Conservation (phyloP, 202 grass and related monocot genomes). For the Eragrostis tef region DNA sequence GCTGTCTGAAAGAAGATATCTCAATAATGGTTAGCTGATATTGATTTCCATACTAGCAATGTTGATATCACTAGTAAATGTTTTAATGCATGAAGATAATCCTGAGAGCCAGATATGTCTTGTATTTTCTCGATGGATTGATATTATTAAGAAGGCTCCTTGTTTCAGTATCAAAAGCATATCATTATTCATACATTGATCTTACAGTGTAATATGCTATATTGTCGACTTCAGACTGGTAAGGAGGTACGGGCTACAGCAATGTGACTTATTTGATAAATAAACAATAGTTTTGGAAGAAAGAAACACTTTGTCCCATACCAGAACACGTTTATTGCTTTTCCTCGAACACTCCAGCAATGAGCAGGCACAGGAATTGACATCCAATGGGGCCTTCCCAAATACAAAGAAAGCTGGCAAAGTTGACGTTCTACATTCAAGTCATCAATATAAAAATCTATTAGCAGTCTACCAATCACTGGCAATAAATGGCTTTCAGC, state of each 20-base stretch:
- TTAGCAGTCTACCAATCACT: slow-evolving; percentile 19
- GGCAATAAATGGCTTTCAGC: not conserved
- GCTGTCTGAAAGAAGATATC: not conserved
- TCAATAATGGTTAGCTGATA: not conserved
- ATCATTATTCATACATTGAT: not conserved
- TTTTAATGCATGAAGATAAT: not conserved
- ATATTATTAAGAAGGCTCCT: not conserved
- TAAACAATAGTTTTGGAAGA: slow-evolving; percentile 19
- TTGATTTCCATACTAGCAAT: slow-evolving; percentile 11
- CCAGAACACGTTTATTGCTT: slow-evolving; percentile 65
- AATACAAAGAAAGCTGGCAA: slow-evolving; percentile 88
- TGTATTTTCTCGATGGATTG: slow-evolving; percentile 4
- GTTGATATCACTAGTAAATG: not conserved
- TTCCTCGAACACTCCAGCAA: slow-evolving; percentile 56
- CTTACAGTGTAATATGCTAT: slow-evolving; percentile 9
- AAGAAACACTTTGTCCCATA: slow-evolving; percentile 43
- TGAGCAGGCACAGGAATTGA: slow-evolving; percentile 50
- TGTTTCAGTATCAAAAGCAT: slow-evolving; percentile 9
- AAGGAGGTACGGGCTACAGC: not conserved
- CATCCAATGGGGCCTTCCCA: slow-evolving; percentile 67
- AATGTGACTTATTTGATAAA: slow-evolving; percentile 5
- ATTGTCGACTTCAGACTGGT: not conserved
- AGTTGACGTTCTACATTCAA: slow-evolving; percentile 78
- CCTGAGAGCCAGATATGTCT: not conserved
- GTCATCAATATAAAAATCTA: slow-evolving; percentile 5